Conservation (phyloP, 305 asterid species). For the Rubia tinctorum region DNA sequence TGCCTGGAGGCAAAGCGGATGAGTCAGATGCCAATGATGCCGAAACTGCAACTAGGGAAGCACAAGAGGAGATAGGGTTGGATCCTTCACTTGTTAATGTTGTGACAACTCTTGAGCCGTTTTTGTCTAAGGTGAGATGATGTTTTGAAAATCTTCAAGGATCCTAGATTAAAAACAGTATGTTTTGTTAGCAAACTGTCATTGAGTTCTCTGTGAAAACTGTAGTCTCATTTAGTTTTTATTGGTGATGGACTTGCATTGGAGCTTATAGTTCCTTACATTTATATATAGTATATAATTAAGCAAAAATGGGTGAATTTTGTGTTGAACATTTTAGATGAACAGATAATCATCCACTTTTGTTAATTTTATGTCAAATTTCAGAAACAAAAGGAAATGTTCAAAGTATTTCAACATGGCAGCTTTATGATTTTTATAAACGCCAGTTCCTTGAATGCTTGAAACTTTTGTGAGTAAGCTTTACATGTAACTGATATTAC, state of each 20-base stretch:
- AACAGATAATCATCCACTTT: background rate
- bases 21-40: conserved; percentile 69
- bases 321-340: background rate
- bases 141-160: background rate
- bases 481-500: background rate
- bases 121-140: conserved; percentile 71
- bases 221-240: background rate
- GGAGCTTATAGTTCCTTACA: background rate
- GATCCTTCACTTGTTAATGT: conserved; percentile 77
- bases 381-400: background rate
- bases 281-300: background rate
- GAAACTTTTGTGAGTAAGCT: background rate
- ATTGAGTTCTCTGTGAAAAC: background rate
- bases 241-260: background rate
- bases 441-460: background rate
- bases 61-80: conserved; percentile 92
- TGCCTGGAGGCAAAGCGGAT: conserved; percentile 96
- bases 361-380: background rate
- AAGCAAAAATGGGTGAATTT: background rate
- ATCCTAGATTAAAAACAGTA: background rate
- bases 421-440: background rate
- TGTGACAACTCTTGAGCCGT: conserved; percentile 84
- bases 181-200: background rate
- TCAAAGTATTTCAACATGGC: background rate
- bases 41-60: conserved; percentile 86